These are phyloP conservation scores for Vitis vinifera DNA, from an alignment of 164 flowering plant species.

Conservation along the genomic window ASM3070453v1 NC_081816.1:9814501-9815000, in stretches of 20 bases:
- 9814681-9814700: slow-evolving; percentile 24
- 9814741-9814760: slow-evolving; percentile 70
- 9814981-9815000: slow-evolving; percentile 35
- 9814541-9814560: slow-evolving; percentile 19
- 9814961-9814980: slow-evolving; percentile 21
- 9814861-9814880: slow-evolving; percentile 36
- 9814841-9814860: slow-evolving; percentile 27
- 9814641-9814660: slow-evolving; percentile 18
- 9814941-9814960: slow-evolving; percentile 15
- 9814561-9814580: slow-evolving; percentile 23
- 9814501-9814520: slow-evolving; percentile 25
- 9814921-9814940: slow-evolving; percentile 11
- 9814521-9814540: slow-evolving; percentile 19
- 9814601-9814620: slow-evolving; percentile 17
- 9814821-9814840: slow-evolving; percentile 43
- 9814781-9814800: slow-evolving; percentile 41
- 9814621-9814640: slow-evolving; percentile 15
- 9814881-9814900: slow-evolving; percentile 31
- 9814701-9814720: slow-evolving; percentile 18
- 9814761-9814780: slow-evolving; percentile 61
- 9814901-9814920: slow-evolving; percentile 9
- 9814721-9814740: slow-evolving; percentile 48
- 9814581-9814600: slow-evolving; percentile 11
- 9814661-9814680: slow-evolving; percentile 20
- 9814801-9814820: slow-evolving; percentile 62